Base-by-base conservation (phyloP, 129 eudicot genomes). In the Tanacetum coccineum region DNA sequence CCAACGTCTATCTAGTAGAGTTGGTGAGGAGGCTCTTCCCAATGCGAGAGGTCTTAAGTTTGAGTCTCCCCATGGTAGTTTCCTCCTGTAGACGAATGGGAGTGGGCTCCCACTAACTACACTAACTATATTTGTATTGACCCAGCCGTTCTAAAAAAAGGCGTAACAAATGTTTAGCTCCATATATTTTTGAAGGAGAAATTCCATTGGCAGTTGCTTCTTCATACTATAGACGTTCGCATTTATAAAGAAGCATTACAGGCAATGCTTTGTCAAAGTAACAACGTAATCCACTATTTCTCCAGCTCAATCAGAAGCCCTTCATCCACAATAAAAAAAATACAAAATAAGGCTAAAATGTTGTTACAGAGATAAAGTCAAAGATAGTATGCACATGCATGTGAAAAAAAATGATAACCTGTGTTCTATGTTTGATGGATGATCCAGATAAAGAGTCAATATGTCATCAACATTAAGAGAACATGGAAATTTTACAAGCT, bases 401-500 rank as follows among this genome's bases (percentile, higher is more conserved):
- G 68, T 32, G 40, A 28, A 1, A 40, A 42, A 71, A 45, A 42
- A 13, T 55, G 59, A 74, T 0, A 65, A 88, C 96, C 62, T 47
- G 79, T 40, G 74, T 71, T 83, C 89, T 68, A 76, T 81, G 56
- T 67, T 76, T 55, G 36, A 55, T 18, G 57, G 85, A 53, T 83
- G 76, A 9, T 80, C 84, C 10, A 32, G 65, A 77, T 88, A 88
- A 66, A 80, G 70, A 49, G 55, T 76, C 50, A 83, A n/a, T 65
- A 88, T 82, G 25, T 76, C 89, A 65, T 68, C 81, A 7, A 85
- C 85, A 77, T 76, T 85, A 46, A 93, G 96, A 56, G 66, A 67
- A 13, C 96, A 85, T 4, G 96, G 96, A 79, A 88, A 87, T 70
- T 74, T 81, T 57, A 88, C 87, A 65, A 88, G 87, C 96, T 88